phyloP scores from a whole-genome alignment of 345 rosid species.

The Carallia brachiata region DNA sequence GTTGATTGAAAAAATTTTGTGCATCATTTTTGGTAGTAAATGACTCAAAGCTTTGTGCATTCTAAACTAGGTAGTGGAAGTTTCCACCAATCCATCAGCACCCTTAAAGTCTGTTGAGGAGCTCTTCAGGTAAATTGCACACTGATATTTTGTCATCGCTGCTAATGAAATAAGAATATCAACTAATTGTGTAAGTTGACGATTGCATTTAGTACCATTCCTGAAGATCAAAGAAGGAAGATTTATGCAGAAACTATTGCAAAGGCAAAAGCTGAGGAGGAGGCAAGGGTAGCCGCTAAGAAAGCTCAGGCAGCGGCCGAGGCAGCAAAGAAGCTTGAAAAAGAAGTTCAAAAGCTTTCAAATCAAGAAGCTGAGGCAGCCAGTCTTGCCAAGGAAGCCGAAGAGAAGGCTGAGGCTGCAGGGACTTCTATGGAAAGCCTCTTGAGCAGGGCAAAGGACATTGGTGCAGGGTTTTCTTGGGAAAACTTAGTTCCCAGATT shows the following conservation, averaged over 20 bases:
- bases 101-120: slow-evolving; percentile 57
- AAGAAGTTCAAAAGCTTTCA: slow-evolving; percentile 54
- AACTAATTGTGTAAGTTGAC: background rate
- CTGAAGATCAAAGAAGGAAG: slow-evolving; percentile 85
- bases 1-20: no score
- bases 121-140: slow-evolving; percentile 67
- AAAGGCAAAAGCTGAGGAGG: slow-evolving; percentile 65
- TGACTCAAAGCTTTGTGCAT: background rate
- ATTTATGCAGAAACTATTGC: slow-evolving; percentile 63
- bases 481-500: slow-evolving; percentile 67
- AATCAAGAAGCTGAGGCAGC: slow-evolving; percentile 52
- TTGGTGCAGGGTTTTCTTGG: slow-evolving; percentile 66
- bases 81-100: slow-evolving; percentile 74
- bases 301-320: slow-evolving; percentile 56
- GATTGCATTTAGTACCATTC: slow-evolving; percentile 51
- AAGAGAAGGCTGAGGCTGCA: slow-evolving; percentile 56
- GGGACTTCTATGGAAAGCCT: slow-evolving; percentile 48
- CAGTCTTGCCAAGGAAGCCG: slow-evolving; percentile 57
- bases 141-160: background rate
- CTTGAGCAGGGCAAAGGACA: slow-evolving; percentile 61
- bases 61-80: slow-evolving; percentile 67
- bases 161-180: background rate
- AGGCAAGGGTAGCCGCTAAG: slow-evolving; percentile 53
- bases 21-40: background rate
- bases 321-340: slow-evolving; percentile 50